Evolutionary conservation across 2,329 filamentous ascomycete species (phyloP).

Genomic region (Exophiala sideris): DNA sequence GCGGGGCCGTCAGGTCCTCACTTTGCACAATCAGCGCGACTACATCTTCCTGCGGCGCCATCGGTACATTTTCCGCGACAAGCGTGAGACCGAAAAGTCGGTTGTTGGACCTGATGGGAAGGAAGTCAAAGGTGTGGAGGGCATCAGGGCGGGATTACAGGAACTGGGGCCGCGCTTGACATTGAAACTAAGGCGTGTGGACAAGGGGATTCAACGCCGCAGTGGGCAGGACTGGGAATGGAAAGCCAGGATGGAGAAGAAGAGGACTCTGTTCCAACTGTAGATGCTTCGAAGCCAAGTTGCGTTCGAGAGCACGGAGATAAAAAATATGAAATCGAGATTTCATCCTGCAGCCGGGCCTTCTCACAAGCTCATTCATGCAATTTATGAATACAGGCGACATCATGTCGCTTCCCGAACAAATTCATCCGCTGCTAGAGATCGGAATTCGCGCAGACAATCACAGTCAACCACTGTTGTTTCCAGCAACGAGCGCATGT

Average conservation of each 20-base stretch:
- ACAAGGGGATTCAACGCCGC: conserved; percentile 77
- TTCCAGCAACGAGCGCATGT: not conserved
- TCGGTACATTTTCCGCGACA: conserved; percentile 89
- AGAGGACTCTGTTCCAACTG: conserved; percentile 88
- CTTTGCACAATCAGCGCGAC: conserved; percentile 90
- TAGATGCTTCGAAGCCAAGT: conserved; percentile 41
- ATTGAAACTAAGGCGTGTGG: conserved; percentile 83
- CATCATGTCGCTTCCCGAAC: too few relatives aligned
- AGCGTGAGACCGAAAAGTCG: conserved; percentile 79
- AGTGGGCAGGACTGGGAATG: conserved; percentile 91
- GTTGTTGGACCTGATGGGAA: conserved; percentile 79
- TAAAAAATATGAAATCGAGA: not conserved
- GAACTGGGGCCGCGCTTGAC: conserved; percentile 83
- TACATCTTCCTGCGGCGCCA: conserved; percentile 92
- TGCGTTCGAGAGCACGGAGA: too few relatives aligned
- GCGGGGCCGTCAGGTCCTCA: conserved; percentile 82
- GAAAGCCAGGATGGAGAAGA: conserved; percentile 94
- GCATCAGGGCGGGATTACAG: conserved; percentile 80
- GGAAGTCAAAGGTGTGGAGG: conserved; percentile 78
- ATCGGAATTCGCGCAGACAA: too few relatives aligned
- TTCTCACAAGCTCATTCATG: not conserved
- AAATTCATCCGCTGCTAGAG: too few relatives aligned
- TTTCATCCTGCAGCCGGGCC: too few relatives aligned
- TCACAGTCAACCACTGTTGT: not conserved
- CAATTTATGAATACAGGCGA: not conserved